Base-by-base conservation (phyloP, 768 basidiomycete genomes). In the Nevesoporus exiguus region DNA sequence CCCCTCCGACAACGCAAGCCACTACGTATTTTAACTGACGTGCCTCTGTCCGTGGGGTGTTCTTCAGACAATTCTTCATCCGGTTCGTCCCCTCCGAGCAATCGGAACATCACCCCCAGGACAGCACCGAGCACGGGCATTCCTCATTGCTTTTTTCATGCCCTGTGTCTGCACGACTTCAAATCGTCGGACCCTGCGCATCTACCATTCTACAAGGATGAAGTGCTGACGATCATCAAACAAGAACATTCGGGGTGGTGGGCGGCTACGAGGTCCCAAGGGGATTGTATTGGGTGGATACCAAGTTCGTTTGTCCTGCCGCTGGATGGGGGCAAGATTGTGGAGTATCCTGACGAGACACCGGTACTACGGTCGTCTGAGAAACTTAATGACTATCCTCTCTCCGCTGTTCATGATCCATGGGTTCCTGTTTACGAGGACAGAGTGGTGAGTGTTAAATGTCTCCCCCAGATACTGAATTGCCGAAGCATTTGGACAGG, bases 191-290 rank as follows among this genome's bases (percentile, higher is more conserved):
- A 90, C 59, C 68, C 75, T 15, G 78, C 77, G 61, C 82, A 84
- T 52, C 75, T 90, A 17, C 71, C 79, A 4, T 89, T 91, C 67
- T 70, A 69, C 37, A 80, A 80, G 71, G 80, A 82, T 56, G 88
- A 90, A 58, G 79, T 90, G 21, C 70, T 92, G 27, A 78, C 81
- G 22, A 73, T 91, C 48, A 74, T 91, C 42, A 83, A 82, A 67
- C 76, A 80, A 67, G 86, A 90, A 67, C 76, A 78, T 13, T 80
- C 83, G 2, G 89, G 90, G 10, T 91, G 88, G 89, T 91, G 88
- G 87, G 88, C 86, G 19, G 90, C 88, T 19, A 79, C 86, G 71
- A 75, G 81, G 22, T 70, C 71, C 11, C 75, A 75, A 34, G 79
- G 78, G 13, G 72, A 77, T 46, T 66, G 70, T 31, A 76, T 88